phyloP scores from a whole-genome alignment of 345 rosid genomes.

The Citrus cavaleriei region DNA sequence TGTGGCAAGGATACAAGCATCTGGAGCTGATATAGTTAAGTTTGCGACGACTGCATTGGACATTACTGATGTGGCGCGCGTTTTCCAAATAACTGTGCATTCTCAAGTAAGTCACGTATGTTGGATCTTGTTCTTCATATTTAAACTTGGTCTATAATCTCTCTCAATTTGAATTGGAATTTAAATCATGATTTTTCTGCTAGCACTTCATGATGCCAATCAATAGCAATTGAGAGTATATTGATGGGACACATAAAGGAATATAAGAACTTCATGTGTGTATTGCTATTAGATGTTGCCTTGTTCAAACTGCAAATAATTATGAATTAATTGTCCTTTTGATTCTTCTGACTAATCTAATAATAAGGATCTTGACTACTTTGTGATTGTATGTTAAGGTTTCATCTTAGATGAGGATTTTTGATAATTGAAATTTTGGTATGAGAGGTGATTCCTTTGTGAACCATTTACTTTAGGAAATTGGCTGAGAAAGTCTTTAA shows the following conservation, averaged over 20 bases:
- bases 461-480: not conserved
- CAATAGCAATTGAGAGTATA: not conserved
- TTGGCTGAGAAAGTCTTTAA: not conserved
- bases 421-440: not conserved
- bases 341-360: not conserved
- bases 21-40: conserved; percentile 93
- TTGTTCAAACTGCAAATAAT: not conserved
- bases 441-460: not conserved
- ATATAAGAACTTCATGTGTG: not conserved
- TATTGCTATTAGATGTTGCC: not conserved
- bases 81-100: conserved; percentile 79
- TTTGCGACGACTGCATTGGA: conserved; percentile 86
- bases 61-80: conserved; percentile 79
- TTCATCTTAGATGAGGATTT: not conserved
- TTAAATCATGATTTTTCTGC: not conserved
- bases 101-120: conserved; percentile 66
- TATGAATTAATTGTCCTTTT: not conserved
- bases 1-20: conserved; percentile 61
- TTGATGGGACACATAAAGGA: not conserved
- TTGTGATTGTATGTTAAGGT: not conserved
- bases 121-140: not conserved
- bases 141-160: not conserved
- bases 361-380: not conserved
- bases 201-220: not conserved
- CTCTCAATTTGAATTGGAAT: not conserved